Evolutionary conservation across 1,139 yeast genomes (phyloP).

Genomic region (Sugiyamaella paludigena): DNA sequence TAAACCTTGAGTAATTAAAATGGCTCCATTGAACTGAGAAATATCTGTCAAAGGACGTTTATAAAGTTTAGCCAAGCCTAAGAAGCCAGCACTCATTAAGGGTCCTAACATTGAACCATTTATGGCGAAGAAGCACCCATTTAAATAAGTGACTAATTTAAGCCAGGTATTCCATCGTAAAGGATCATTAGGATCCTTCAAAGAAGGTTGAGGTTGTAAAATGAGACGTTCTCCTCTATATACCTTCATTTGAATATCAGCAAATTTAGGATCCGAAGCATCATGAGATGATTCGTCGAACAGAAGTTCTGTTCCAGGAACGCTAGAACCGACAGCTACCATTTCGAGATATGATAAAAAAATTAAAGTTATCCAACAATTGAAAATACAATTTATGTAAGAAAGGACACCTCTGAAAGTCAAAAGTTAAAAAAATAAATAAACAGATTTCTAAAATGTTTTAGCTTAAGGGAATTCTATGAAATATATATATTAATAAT

Average conservation of each 20-base stretch:
- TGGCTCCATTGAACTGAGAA: slow-evolving; percentile 2
- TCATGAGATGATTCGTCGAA: slow-evolving; percentile 3
- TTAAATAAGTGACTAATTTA: not conserved
- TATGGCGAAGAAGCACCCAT: slow-evolving; percentile 2
- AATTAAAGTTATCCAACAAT: too few relatives aligned
- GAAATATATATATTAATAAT: too few relatives aligned
- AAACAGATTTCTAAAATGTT: too few relatives aligned
- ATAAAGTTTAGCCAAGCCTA: slow-evolving; percentile 3
- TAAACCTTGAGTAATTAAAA: slow-evolving; percentile 3
- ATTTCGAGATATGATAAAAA: not conserved
- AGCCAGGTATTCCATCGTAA: slow-evolving; percentile 6
- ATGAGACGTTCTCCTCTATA: not conserved
- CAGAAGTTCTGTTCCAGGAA: slow-evolving; percentile 6
- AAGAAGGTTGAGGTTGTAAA: slow-evolving; percentile 7
- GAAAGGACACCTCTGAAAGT: too few relatives aligned
- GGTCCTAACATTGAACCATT: slow-evolving; percentile 8
- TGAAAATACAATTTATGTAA: too few relatives aligned
- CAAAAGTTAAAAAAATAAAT: too few relatives aligned
- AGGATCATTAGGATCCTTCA: slow-evolving; percentile 6
- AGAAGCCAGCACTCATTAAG: slow-evolving; percentile 4
- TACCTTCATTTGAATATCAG: not conserved
- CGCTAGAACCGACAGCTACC: slow-evolving; percentile 4
- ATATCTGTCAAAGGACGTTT: slow-evolving; percentile 4
- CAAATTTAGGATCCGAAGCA: not conserved
- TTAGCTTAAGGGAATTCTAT: too few relatives aligned